A percentile compares a stretch with the other conserved stretches of the same genome.
Evolutionary conservation across 805 yeast genomes (phyloP).

Genomic region (Monosporozyma yasuniensis): DNA sequence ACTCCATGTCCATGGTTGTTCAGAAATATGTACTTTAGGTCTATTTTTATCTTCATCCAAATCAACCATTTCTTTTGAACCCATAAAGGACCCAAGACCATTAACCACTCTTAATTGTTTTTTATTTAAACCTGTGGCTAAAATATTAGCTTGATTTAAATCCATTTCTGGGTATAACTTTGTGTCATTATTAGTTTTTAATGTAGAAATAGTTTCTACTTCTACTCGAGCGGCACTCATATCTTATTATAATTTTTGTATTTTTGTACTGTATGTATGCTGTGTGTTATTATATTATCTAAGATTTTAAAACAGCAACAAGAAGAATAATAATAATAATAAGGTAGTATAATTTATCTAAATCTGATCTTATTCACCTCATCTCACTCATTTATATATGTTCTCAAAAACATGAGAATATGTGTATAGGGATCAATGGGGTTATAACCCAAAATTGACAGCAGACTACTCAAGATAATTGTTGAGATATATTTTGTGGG

Average conservation of each 20-base stretch:
- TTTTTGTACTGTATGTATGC: neutral
- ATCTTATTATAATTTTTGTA: no score
- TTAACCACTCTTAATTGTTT: conserved; percentile 65
- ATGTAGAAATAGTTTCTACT: neutral
- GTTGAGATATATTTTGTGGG: neutral
- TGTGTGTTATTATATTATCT: neutral
- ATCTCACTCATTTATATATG: no score
- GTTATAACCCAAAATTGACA: neutral
- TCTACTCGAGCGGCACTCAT: neutral
- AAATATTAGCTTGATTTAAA: conserved; percentile 60
- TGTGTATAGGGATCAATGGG: neutral
- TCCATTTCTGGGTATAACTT: conserved; percentile 35
- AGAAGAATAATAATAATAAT: no score
- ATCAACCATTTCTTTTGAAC: conserved; percentile 61
- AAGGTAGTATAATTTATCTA: no score
- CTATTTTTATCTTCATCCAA: conserved; percentile 10
- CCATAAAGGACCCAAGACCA: conserved; percentile 75
- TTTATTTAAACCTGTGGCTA: conserved; percentile 76
- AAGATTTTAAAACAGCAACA: neutral
- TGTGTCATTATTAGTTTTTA: neutral
- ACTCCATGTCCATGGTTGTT: conserved; percentile 63
- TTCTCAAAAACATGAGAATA: no score
- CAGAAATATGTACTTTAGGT: conserved; percentile 49
- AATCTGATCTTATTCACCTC: no score
- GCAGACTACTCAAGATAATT: neutral